These are phyloP conservation scores for Balansia obtecta DNA, from an alignment of 2,329 filamentous ascomycete species.

Conservation along the genomic window DNA sequence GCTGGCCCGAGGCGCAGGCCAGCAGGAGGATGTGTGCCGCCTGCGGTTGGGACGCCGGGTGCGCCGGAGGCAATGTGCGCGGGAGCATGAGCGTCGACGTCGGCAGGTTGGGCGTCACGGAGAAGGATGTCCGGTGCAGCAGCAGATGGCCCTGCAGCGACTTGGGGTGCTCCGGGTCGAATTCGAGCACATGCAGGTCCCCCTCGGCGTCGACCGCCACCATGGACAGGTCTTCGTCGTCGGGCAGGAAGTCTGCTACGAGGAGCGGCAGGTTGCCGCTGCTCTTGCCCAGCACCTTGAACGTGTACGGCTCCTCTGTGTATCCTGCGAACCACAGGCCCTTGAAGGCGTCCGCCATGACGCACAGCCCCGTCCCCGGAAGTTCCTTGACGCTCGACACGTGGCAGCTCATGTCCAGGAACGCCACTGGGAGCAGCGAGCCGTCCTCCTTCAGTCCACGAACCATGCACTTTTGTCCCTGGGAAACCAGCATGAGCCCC, in stretches of 20 bases:
- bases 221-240: slow-evolving; percentile 71
- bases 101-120: slow-evolving; percentile 66
- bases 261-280: slow-evolving; percentile 66
- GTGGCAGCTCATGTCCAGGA: slow-evolving; percentile 95
- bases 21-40: slow-evolving; percentile 46
- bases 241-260: slow-evolving; percentile 77
- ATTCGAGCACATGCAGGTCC: slow-evolving; percentile 81
- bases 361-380: slow-evolving; percentile 68
- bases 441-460: slow-evolving; percentile 92
- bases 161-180: slow-evolving; percentile 91
- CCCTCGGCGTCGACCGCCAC: slow-evolving; percentile 74
- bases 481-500: slow-evolving; percentile 77
- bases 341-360: slow-evolving; percentile 84
- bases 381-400: slow-evolving; percentile 78
- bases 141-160: slow-evolving; percentile 81
- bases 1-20: slow-evolving; percentile 60
- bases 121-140: slow-evolving; percentile 78
- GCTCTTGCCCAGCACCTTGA: slow-evolving; percentile 86
- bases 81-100: slow-evolving; percentile 67
- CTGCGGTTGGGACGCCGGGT: slow-evolving; percentile 10
- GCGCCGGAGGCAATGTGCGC: slow-evolving; percentile 39
- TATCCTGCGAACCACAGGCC: slow-evolving; percentile 95
- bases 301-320: slow-evolving; percentile 90
- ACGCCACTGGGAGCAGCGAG: slow-evolving; percentile 82
- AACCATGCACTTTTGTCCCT: slow-evolving; percentile 97